Base-by-base conservation (phyloP, 352 stramenopile genomes). In the Phytophthora citricola region DNA sequence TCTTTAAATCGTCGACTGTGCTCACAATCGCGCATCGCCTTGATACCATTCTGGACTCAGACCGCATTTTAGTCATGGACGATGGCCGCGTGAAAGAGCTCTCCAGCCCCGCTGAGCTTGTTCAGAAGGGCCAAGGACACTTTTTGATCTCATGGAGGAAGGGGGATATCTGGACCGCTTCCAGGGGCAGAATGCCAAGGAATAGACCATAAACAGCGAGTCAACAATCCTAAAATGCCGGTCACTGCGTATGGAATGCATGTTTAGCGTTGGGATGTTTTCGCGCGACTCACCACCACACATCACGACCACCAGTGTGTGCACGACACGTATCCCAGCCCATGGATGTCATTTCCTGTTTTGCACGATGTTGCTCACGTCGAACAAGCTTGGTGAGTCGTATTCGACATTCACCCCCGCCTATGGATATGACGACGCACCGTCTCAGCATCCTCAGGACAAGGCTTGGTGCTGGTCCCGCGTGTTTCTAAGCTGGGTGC, bases 11-110 rank as follows among this genome's bases (percentile, higher is more conserved):
- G 12, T 98, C 86, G 15, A 99, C 97, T 0, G 76, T 98, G 43
- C 66, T 99, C 1, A 98, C 94, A 1, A 98, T 99, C 50, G 97
- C 97, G 17, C 97, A 99, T 78, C 87, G 97, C 1, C 65, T 99
- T n/a, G 86, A 99, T 59, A 99, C 97, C 6, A 95, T 99, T 31
- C 91, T 99, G 69, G 94, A 99, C 70, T 75, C 74, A n/a, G 63
- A 82, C 34, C 51, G 63, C 9, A 73, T 79, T 29, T 32, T 79
- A 26, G 80, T 93, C 8, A 87, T 79, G 93, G 90, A 75, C 86
- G 98, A 75, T 65, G 79, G 32, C 84, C 7, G 46, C 8, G 75
- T 91, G n/a, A 91, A 82, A 15, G 91, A 98, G 66, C 92, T 90
- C 62, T 94, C 84, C n/a, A 72, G 79, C 27, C 91, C 95, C 0